Evolutionary conservation across 768 basidiomycete species (phyloP).

Genomic region (Coprinopsis cinerea): DNA sequence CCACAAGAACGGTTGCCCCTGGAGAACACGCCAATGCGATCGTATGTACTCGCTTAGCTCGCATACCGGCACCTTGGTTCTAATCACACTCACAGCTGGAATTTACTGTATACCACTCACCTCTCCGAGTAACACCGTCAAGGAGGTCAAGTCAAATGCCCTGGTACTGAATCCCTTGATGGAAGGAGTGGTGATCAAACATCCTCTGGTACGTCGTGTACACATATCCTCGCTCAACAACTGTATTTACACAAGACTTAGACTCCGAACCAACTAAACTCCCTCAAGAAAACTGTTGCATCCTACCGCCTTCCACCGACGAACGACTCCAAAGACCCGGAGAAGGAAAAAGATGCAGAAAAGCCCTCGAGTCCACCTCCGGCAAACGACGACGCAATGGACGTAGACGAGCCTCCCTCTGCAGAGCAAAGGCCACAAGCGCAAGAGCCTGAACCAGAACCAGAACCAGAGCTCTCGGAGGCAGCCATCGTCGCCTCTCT

Average conservation of each 20-base stretch:
- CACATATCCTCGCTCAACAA: not conserved
- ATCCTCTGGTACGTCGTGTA: conserved; percentile 57
- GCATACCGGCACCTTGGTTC: not conserved
- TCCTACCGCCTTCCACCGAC: conserved; percentile 23
- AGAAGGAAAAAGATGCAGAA: not conserved
- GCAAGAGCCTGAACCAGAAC: not conserved
- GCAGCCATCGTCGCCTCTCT: conserved; percentile 39
- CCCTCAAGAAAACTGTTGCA: conserved; percentile 42
- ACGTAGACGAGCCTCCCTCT: conserved; percentile 15
- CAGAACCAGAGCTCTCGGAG: conserved; percentile 28
- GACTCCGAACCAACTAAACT: conserved; percentile 53
- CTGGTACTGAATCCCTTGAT: conserved; percentile 45
- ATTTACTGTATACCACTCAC: conserved; percentile 74
- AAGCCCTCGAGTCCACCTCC: not conserved
- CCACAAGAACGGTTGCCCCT: conserved; percentile 82
- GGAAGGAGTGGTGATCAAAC: conserved; percentile 52
- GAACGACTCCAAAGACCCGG: not conserved
- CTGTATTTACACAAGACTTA: conserved; percentile 20
- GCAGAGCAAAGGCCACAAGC: conserved; percentile 9
- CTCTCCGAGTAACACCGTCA: conserved; percentile 56
- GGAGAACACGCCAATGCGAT: conserved; percentile 78
- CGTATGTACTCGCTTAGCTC: conserved; percentile 36
- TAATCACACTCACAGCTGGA: conserved; percentile 34
- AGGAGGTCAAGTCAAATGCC: conserved; percentile 54
- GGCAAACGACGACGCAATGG: conserved; percentile 13